Evolutionary conservation across 768 basidiomycete species (phyloP), one percentile per base, ranked within the genome.

Genomic region (Tricholoma flavovirens): DNA sequence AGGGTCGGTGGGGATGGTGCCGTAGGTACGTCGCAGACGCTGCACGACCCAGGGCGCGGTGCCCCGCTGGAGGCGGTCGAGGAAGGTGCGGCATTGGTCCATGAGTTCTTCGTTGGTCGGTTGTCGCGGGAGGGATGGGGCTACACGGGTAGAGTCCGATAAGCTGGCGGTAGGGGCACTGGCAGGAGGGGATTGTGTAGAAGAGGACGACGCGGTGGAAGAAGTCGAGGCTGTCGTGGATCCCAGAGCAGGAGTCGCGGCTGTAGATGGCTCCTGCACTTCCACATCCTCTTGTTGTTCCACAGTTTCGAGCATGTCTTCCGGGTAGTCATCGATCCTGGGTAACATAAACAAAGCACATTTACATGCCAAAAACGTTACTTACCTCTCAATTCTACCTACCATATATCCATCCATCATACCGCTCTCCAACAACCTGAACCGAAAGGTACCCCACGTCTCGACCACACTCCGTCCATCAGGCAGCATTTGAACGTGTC

Each of bases 41-140:
- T 97, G 92, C 2, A 92, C 84, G 33, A 98, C 86, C 95, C 96
- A 98, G 10, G 95, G 96, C 0, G 93, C 90, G 1, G 84, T 86
- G 14, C 92, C 90, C 30, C 72, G 75, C 54, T 73, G 73, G 26
- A 79, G 71, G 38, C 75, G 75, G 32, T 72, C 69, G n/a, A 80
- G 71, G 57, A 82, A 79, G 17, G 65, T 38, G 24, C 65, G 68
- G 66, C 79, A 79, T n/a, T 65, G 73, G 36, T 64, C 62, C 66
- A 81, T 79, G 35, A 88, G 74, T 59, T 84, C 78, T 1, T 75
- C 77, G 53, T 82, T 87, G 12, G 82, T 61, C 1, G 61, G 57
- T 67, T 71, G 54, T 58, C 55, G 54, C 54, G 58, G 33, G 57
- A 53, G 35, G 52, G 65, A 43, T 51, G 36, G 53, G 51, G 63